These are phyloP conservation scores for Uronychia setigera DNA, from an alignment of 73 alveolate species.

Conservation along the genomic window DNA sequence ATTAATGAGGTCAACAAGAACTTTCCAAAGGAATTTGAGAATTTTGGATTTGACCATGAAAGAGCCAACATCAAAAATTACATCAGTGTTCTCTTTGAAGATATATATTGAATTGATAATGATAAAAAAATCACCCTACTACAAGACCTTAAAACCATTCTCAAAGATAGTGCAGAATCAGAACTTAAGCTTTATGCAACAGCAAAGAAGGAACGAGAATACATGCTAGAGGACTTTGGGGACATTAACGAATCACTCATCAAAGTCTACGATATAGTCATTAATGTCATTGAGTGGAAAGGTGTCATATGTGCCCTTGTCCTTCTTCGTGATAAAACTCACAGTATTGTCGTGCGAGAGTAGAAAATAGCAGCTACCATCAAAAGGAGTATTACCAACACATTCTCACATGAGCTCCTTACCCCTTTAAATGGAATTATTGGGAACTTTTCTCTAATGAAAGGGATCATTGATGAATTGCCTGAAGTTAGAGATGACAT, in stretches of 20 bases:
- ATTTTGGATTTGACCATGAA: background rate
- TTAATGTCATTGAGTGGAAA: background rate
- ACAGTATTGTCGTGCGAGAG: background rate
- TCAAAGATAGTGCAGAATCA: background rate
- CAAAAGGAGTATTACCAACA: background rate
- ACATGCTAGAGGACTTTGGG: too few relatives aligned
- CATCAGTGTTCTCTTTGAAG: background rate
- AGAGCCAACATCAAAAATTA: background rate
- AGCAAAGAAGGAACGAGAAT: background rate
- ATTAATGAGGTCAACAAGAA: background rate
- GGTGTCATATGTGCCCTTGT: background rate
- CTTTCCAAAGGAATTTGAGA: background rate
- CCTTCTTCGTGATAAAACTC: background rate
- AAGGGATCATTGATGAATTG: background rate
- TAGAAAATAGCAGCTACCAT: background rate
- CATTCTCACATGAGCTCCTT: slow-evolving; percentile 16
- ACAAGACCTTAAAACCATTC: background rate
- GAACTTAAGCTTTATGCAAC: background rate
- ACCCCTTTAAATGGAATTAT: slow-evolving; percentile 12
- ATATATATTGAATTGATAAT: background rate
- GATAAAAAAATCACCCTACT: background rate
- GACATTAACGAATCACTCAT: background rate
- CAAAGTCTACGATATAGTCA: background rate
- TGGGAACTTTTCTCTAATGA: background rate
- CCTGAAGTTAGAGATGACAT: background rate